Base-by-base conservation (phyloP, 257 asterid genomes). In the Penstemon newberryi region DNA sequence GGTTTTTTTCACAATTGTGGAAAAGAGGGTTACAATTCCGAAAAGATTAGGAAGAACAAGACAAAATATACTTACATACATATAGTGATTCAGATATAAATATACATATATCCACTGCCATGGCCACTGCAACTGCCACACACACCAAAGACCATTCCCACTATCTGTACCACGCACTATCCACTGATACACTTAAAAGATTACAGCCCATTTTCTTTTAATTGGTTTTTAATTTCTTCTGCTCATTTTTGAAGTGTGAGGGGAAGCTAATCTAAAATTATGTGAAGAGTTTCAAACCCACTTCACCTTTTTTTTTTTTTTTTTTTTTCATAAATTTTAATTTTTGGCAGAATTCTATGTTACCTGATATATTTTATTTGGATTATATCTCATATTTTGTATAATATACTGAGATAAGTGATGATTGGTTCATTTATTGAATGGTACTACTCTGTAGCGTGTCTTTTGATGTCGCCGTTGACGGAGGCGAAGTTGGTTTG, bases 381-480 rank as follows among this genome's bases (percentile, higher is more conserved):
- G 18, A 15, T 15, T 15, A 15, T 15, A 15, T 15, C 18, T 15
- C 18, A 15, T 25, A 25, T 25, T 25, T 25, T 25, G 33, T 25
- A 25, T 25, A 25, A 25, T 25, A 25, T 25, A 25, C 4, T 37
- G 2, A 25, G 33, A 25, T 25, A 25, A 25, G 46, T 38, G 61
- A 53, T n/a, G 18, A 52, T 49, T 49, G 13, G 3, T 11, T 49
- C 5, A 37, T 56, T 71, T 4, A 49, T 60, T 60, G 56, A 10
- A 45, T 40, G 6, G 49, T 42, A 1, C 39, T 11, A 25, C 12
- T 6, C 46, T 18, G 77, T 25, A 25, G 77, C 81, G 75, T 76
- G 79, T 69, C 79, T 73, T 80, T 76, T 80, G 49, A 76, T 73
- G 79, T 44, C 54, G 41, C 13, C 44, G 70, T 62, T 63, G 60